These are phyloP conservation scores for Sugiyamaella smithiae DNA, from an alignment of 805 yeast genomes.

Conservation along the genomic window DNA sequence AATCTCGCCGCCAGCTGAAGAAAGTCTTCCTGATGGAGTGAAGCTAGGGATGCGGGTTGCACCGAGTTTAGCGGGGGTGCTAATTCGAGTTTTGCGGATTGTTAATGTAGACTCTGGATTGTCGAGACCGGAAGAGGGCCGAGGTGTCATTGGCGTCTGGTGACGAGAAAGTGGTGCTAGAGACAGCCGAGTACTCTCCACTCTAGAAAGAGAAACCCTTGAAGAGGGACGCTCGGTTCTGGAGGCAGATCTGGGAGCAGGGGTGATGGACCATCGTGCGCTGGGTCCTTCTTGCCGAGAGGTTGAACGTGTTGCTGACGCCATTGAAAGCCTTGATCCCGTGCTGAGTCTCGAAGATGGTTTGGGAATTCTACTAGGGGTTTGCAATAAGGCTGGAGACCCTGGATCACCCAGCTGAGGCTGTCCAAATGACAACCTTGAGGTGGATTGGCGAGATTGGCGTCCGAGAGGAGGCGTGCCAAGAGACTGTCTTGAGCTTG, in stretches of 20 bases:
- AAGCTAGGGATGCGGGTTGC: not conserved
- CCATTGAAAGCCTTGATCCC: not conserved
- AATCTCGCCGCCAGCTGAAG: not conserved
- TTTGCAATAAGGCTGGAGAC: conserved; percentile 2
- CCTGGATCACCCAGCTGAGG: not conserved
- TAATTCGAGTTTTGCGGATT: not conserved
- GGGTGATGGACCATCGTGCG: not conserved
- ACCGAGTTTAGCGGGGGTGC: not conserved
- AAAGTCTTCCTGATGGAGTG: not conserved
- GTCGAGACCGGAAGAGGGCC: not conserved
- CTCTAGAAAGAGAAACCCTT: not conserved
- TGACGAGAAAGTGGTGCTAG: not conserved
- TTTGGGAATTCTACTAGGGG: conserved; percentile 15
- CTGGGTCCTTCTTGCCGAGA: not conserved
- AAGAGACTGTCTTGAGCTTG: not conserved
- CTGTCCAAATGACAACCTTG: not conserved
- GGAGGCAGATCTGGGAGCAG: not conserved
- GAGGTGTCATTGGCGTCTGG: not conserved
- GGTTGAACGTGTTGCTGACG: not conserved
- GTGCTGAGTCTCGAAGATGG: conserved; percentile 3
- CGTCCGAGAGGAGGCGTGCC: conserved; percentile 4
- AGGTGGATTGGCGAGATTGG: conserved; percentile 4
- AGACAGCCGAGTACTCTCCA: not conserved
- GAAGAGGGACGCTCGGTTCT: not conserved
- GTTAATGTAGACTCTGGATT: not conserved